phyloP scores from a whole-genome alignment of 78 protist genomes.

The Planoprotostelium fungivorum region DNA sequence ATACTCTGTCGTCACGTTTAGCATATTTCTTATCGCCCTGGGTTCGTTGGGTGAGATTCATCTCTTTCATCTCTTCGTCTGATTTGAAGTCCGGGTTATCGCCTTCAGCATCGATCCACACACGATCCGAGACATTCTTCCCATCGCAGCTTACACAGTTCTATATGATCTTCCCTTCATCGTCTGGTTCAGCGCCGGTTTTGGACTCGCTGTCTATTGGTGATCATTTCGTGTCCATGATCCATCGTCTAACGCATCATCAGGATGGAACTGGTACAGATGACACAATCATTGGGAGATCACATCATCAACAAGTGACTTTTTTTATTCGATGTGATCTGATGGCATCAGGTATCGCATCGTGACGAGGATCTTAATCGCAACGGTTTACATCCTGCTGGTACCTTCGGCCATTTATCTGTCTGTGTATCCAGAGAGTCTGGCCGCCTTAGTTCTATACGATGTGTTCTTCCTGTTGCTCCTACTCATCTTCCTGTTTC shows the following conservation, averaged over 20 bases:
- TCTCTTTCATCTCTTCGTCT: background rate
- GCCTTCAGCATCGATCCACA: background rate
- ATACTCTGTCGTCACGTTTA: background rate
- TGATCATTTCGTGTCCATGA: background rate
- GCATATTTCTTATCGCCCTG: background rate
- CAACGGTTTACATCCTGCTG: background rate
- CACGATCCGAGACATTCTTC: background rate
- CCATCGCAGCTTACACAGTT: background rate
- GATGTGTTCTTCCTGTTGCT: background rate
- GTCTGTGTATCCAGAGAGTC: background rate
- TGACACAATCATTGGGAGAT: background rate
- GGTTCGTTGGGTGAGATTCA: background rate
- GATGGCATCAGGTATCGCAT: no score
- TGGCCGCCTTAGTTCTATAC: background rate
- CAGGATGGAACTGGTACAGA: background rate
- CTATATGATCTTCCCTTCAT: background rate
- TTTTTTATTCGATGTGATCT: no score
- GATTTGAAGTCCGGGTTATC: background rate
- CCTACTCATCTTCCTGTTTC: background rate
- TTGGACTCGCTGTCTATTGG: background rate
- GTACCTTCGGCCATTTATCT: background rate
- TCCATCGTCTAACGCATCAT: background rate
- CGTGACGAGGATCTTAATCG: background rate
- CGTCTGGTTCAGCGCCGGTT: background rate
- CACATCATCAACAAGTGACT: background rate